phyloP scores from a whole-genome alignment of 73 alveolate genomes.

The Stentor roeselii region DNA sequence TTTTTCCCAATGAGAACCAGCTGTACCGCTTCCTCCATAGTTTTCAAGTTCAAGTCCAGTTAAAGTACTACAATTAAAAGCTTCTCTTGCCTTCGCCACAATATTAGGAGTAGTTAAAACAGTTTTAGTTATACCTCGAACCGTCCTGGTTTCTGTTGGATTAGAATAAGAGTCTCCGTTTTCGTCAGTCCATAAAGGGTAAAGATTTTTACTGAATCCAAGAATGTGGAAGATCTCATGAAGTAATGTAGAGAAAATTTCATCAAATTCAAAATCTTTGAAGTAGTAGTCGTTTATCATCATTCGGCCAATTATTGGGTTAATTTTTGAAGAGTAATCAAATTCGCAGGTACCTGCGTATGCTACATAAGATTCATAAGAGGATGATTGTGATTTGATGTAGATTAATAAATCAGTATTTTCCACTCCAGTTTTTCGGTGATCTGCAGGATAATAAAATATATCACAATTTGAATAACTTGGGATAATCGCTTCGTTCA shows the following conservation, averaged over 20 bases:
- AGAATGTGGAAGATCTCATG: constrained; percentile 23
- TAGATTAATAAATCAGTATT: not conserved
- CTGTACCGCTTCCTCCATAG: constrained; percentile 37
- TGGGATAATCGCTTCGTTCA: not conserved
- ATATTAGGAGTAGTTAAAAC: not conserved
- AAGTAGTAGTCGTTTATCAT: not conserved
- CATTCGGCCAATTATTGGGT: not conserved
- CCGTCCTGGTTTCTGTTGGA: not conserved
- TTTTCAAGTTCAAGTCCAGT: constrained; percentile 42
- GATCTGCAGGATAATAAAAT: not conserved
- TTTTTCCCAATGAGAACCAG: constrained; percentile 60
- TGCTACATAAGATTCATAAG: not conserved
- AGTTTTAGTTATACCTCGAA: not conserved
- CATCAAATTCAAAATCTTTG: not conserved
- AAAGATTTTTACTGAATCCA: not conserved
- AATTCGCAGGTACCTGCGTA: not conserved
- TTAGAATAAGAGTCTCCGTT: not conserved
- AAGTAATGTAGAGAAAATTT: not conserved
- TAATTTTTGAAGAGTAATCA: not conserved
- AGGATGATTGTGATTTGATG: not conserved
- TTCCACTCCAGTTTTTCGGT: not conserved
- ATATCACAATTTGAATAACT: not conserved
- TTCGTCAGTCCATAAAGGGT: not conserved
- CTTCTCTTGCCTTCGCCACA: not conserved
- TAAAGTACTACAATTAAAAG: not conserved